phyloP scores from a whole-genome alignment of 495 filamentous ascomycete species.

The Podospora bellae-mahoneyi region DNA sequence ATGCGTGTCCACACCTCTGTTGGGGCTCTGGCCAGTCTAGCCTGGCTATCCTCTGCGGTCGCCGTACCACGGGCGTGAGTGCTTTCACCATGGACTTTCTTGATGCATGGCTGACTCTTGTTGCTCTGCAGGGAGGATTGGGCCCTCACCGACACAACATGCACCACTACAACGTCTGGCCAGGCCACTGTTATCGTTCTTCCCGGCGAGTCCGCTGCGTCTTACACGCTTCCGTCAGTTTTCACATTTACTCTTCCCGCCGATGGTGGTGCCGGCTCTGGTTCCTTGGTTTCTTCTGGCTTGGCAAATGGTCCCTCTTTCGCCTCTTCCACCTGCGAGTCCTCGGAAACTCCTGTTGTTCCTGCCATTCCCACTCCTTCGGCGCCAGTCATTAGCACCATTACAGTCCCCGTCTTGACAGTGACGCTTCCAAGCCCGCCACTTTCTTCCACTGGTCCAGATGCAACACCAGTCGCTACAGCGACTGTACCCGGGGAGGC shows the following conservation, averaged over 20 bases:
- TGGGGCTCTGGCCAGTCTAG: background rate
- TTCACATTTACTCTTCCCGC: background rate
- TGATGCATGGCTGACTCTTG: background rate
- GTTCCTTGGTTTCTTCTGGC: background rate
- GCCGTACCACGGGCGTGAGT: background rate
- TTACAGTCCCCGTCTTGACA: background rate
- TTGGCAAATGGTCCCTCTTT: background rate
- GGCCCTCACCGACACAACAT: background rate
- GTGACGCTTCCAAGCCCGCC: too few species aligned
- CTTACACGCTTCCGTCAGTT: background rate
- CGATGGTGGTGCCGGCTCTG: background rate
- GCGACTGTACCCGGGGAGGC: background rate
- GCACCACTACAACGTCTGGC: background rate
- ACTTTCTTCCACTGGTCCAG: background rate
- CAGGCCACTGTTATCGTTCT: background rate
- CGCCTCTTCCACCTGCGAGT: background rate
- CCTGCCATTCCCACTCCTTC: background rate
- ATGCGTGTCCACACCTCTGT: constrained; percentile 1
- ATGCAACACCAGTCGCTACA: background rate
- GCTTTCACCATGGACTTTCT: background rate
- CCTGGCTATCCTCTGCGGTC: background rate
- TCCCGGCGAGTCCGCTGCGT: background rate
- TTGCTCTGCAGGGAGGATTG: background rate
- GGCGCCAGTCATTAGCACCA: background rate
- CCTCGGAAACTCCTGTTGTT: background rate